Evolutionary conservation across 1,139 yeast species (phyloP), one percentile per base, ranked within the genome.

Genomic region (Suhomyces bolitotheri): DNA sequence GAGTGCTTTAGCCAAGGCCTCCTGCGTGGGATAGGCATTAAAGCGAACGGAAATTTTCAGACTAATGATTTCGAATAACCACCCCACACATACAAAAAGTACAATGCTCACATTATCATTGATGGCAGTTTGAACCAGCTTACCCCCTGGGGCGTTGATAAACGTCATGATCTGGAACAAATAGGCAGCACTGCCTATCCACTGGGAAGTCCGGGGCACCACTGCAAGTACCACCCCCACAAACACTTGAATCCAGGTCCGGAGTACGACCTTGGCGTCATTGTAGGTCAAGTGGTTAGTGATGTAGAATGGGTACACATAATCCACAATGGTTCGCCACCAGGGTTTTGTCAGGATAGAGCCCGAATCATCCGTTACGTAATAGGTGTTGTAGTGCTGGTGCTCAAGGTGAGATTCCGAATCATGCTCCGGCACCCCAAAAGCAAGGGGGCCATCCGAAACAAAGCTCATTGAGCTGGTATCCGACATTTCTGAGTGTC

Each of bases 241-340:
- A 62, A 67, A 64, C 4, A 58, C 40, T 34, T 59, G 64, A 4
- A 53, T 22, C 60, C 64, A 65, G 2, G 66, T 53, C 17, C 61
- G 49, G 6, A 54, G 22, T 1, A 47, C 56, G 1, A 53, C 42
- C 34, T 59, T 60, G 39, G 61, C 50, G 5, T 67, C 63, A 1
- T 35, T 38, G 34, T 44, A 51, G 27, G 52, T 54, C 10, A 61
- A 33, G 42, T 63, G 67, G 23, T 62, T 51, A 2, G 61, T 24
- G 4, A 64, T 39, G 34, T 53, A 63, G 27, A 42, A 50, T 0
- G 69, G 69, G 14, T 49, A 44, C 4, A 54, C 5, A 5, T 39
- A 34, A 4, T 32, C 36, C 4, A 35, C 12, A 3, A 39, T 28
- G 22, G 43, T 45, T 14, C 54, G 35, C 52, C 51, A 52, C 11